Percentiles rank a stretch among this genome's conserved stretches.
These are phyloP conservation scores for Echeveria elegans DNA, from an alignment of 164 flowering plant species.

Conservation along the genomic window DNA sequence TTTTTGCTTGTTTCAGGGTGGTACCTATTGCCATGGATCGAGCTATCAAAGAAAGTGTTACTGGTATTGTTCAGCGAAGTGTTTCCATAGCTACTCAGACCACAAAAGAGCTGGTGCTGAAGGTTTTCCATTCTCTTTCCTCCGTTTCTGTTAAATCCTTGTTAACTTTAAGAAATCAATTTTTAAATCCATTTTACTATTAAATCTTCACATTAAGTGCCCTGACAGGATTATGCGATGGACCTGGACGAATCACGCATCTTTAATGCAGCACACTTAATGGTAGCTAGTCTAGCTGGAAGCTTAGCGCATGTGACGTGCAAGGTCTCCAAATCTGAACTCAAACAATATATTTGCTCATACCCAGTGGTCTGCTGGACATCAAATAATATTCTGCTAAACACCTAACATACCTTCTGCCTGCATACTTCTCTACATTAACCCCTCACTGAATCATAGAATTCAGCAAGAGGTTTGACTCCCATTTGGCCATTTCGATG, in stretches of 20 bases:
- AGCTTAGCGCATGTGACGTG: conserved; percentile 99
- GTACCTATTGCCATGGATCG: conserved; percentile 87
- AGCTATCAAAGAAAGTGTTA: conserved; percentile 79
- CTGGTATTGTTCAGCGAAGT: conserved; percentile 82
- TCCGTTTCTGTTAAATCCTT: neutral
- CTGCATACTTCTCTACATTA: too few species aligned
- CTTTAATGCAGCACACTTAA: conserved; percentile 85
- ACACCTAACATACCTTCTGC: neutral
- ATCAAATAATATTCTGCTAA: too few species aligned
- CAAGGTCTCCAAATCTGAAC: conserved; percentile 50
- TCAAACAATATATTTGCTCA: neutral
- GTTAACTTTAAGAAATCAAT: neutral
- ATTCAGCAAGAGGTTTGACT: too few species aligned
- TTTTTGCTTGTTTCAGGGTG: conserved; percentile 37
- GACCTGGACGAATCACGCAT: conserved; percentile 92
- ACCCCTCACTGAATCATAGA: neutral
- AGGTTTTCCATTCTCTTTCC: conserved; percentile 30
- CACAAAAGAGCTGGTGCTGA: conserved; percentile 84
- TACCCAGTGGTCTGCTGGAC: neutral
- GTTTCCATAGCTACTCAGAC: conserved; percentile 89
- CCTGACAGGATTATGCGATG: conserved; percentile 73
- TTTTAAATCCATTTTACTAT: neutral
- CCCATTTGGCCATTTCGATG: too few species aligned
- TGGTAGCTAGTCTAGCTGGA: conserved; percentile 96
- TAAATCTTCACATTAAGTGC: neutral